phyloP scores from a whole-genome alignment of 371 early-diverging fungal genomes.

The Syncephalastrum racemosum region DNA sequence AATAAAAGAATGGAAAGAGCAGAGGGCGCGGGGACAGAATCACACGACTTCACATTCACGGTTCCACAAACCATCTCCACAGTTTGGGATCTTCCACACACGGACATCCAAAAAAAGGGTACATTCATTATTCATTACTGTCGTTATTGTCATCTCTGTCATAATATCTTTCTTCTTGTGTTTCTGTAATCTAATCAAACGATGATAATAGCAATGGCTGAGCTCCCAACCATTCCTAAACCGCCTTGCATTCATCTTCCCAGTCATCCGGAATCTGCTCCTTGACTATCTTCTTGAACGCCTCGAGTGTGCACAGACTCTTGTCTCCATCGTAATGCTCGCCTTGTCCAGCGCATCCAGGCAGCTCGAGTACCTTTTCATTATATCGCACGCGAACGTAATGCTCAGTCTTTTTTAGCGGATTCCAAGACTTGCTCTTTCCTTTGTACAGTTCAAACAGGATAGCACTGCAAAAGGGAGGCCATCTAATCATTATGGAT shows the following conservation, averaged over 20 bases:
- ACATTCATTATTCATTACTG: background rate
- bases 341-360: constrained; percentile 58
- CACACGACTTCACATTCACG: background rate
- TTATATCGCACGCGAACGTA: constrained; percentile 77
- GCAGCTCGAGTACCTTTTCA: constrained; percentile 57
- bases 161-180: background rate
- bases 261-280: constrained; percentile 57
- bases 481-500: constrained; percentile 34
- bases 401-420: constrained; percentile 29
- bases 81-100: no score
- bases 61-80: background rate
- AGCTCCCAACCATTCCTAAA: background rate
- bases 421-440: constrained; percentile 9
- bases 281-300: constrained; percentile 64
- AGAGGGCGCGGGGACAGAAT: constrained; percentile 4
- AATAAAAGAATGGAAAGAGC: background rate
- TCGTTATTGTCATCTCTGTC: background rate
- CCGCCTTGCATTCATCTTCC: constrained; percentile 41
- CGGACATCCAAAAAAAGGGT: background rate
- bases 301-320: constrained; percentile 69
- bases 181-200: constrained; percentile 3
- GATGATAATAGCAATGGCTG: background rate
- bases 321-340: constrained; percentile 63
- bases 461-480: constrained; percentile 52
- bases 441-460: constrained; percentile 69